Percentiles rank a stretch among this genome's conserved stretches.
Conservation (phyloP, 2,329 filamentous ascomycete genomes). For the Celoporthe dispersa region DNA sequence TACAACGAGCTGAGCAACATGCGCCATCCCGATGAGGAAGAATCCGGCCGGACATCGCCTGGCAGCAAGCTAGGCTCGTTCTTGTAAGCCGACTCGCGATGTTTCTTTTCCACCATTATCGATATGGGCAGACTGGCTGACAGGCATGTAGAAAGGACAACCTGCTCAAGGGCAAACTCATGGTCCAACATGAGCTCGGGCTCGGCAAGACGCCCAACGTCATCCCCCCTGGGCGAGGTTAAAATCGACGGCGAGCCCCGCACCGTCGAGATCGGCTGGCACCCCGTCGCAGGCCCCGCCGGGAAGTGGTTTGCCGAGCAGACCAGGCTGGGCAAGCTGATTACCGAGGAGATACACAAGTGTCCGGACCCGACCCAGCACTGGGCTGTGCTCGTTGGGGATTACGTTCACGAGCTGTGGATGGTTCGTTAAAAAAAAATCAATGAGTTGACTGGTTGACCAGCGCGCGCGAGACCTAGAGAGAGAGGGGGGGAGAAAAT, state of each 20-base stretch:
- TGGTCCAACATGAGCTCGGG: slow-evolving; percentile 48
- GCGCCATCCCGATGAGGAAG: slow-evolving; percentile 6
- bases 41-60: slow-evolving; percentile 22
- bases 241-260: slow-evolving; percentile 43
- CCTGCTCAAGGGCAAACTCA: slow-evolving; percentile 45
- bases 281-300: slow-evolving; percentile 59
- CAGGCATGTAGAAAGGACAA: slow-evolving; percentile 35
- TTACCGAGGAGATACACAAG: slow-evolving; percentile 57
- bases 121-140: not conserved
- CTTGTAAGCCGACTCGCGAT: slow-evolving; percentile 14
- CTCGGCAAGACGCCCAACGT: slow-evolving; percentile 50
- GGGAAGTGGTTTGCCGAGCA: slow-evolving; percentile 64
- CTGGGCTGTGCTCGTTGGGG: slow-evolving; percentile 62
- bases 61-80: slow-evolving; percentile 22
- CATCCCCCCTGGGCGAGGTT: slow-evolving; percentile 45
- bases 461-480: not conserved
- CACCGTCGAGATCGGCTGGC: slow-evolving; percentile 60
- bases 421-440: slow-evolving; percentile 46
- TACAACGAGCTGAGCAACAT: not conserved
- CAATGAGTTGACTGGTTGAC: not conserved
- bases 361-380: slow-evolving; percentile 65
- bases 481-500: slow-evolving; percentile 1
- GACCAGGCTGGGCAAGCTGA: slow-evolving; percentile 58
- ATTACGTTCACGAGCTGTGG: slow-evolving; percentile 62
- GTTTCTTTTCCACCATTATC: not conserved